A percentile compares a stretch with the other conserved stretches of the same genome.
Conservation (phyloP, 2,329 filamentous ascomycete genomes). For the Chaetomium strumarium region DNA sequence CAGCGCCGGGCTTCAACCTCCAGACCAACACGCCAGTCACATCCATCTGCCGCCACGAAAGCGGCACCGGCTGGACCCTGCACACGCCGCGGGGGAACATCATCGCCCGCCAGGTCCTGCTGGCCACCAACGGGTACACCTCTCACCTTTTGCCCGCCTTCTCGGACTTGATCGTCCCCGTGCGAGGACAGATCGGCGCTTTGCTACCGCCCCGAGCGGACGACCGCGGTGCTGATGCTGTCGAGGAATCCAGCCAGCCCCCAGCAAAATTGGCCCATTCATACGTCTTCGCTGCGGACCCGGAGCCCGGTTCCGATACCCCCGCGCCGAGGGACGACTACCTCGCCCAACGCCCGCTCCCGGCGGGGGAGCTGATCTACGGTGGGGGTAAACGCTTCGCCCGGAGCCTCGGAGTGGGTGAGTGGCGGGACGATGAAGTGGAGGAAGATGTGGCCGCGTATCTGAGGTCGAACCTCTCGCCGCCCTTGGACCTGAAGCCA, state of each 20-base stretch:
- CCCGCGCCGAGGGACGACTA: constrained; percentile 59
- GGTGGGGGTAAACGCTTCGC: constrained; percentile 62
- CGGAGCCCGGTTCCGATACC: constrained; percentile 19
- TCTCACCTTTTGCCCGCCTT: constrained; percentile 67
- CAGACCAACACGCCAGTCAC: constrained; percentile 67
- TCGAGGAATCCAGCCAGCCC: too few species aligned
- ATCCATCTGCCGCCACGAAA: constrained; percentile 29
- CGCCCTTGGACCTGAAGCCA: constrained; percentile 37
- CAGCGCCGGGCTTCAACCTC: constrained; percentile 54
- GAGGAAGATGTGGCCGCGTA: constrained; percentile 45
- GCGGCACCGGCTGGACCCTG: constrained; percentile 47
- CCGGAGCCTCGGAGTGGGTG: constrained; percentile 37
- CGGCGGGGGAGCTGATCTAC: constrained; percentile 57
- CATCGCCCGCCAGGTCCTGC: constrained; percentile 56
- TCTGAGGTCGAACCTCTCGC: constrained; percentile 42
- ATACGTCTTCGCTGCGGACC: constrained; percentile 55
- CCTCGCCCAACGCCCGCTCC: constrained; percentile 61
- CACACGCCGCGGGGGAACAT: constrained; percentile 66
- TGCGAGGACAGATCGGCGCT: constrained; percentile 66
- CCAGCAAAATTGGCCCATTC: constrained; percentile 44
- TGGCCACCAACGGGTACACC: constrained; percentile 82
- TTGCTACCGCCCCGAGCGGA: constrained; percentile 47
- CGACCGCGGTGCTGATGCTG: not conserved
- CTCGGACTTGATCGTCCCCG: constrained; percentile 67
- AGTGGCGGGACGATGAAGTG: constrained; percentile 33